Evolutionary conservation across 768 basidiomycete species (phyloP).

Genomic region (Termitomyces sp.): DNA sequence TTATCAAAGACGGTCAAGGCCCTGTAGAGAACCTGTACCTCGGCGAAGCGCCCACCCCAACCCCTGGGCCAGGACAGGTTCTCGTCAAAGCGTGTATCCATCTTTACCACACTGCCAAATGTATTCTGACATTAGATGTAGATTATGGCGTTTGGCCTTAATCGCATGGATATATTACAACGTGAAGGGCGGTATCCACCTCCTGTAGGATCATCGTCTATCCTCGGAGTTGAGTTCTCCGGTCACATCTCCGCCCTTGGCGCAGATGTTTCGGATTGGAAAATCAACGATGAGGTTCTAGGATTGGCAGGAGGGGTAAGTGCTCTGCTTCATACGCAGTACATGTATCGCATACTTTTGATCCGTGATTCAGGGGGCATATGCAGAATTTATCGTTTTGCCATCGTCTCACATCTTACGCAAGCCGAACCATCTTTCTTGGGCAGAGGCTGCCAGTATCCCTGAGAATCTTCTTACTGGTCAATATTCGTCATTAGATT

Average conservation of each 20-base stretch:
- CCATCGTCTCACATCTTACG: constrained; percentile 58
- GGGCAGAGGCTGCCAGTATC: constrained; percentile 81
- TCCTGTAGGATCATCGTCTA: constrained; percentile 68
- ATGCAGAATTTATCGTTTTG: constrained; percentile 79
- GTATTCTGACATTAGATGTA: constrained; percentile 19
- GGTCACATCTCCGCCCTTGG: constrained; percentile 56
- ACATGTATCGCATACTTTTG: neutral
- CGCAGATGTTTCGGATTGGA: constrained; percentile 43
- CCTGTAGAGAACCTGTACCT: constrained; percentile 74
- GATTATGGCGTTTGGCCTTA: constrained; percentile 83
- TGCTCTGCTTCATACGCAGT: neutral
- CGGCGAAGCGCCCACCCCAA: constrained; percentile 63
- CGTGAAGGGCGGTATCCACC: constrained; percentile 68
- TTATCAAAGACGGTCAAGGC: constrained; percentile 72
- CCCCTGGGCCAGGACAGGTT: constrained; percentile 51
- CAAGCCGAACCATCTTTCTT: constrained; percentile 73
- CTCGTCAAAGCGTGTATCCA: constrained; percentile 63
- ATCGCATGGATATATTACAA: constrained; percentile 80
- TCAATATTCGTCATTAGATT: constrained; percentile 13
- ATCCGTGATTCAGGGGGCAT: constrained; percentile 61
- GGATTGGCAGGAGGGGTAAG: constrained; percentile 79
- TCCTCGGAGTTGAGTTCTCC: constrained; percentile 88
- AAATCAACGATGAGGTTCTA: constrained; percentile 65
- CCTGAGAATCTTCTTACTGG: constrained; percentile 90
- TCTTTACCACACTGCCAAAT: neutral